Base-by-base conservation (phyloP, 2,329 filamentous ascomycete genomes). In the Apiospora phragmitis region DNA sequence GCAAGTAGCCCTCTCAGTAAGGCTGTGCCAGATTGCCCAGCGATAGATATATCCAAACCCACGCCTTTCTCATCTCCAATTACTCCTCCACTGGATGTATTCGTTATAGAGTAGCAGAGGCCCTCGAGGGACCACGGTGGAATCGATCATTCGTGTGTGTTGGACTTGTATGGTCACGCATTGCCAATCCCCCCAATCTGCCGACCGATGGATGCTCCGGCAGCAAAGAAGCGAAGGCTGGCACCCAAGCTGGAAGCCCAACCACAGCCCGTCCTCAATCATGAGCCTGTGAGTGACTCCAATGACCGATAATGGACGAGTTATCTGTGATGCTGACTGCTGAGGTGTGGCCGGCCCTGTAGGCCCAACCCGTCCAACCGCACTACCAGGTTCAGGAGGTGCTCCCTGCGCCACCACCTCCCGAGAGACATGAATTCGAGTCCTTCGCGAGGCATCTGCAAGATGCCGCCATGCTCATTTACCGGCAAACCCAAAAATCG, bases 391-490 rank as follows among this genome's bases (percentile, higher is more conserved):
- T 67, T 47, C 76, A 77, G 70, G 77, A 80, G 38, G 72, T 71
- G 62, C 24, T 68, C 47, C 47, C 69, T 18, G 74, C 76, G 65
- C 78, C 77, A 62, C 78, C 77, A 65, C 75, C 78, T 45, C 76
- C 77, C 11, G 85, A 89, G 75, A 85, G 87, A 74, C 85, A 89
- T 80, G 89, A 91, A 76, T 92, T 91, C 80, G 90, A 91, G 79
- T 86, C 88, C 69, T 91, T 91, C 77, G 90, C 89, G 71, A 86
- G 89, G 65, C 90, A 92, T 81, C 85, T 92, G 62, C 90, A 92
- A 77, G 90, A 91, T 85, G 90, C 89, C 67, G 89, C 90, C 73
- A 90, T 91, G 86, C 83, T 90, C 76, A 90, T 92, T 74, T 88
- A 90, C 77, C 85, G 88, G 73, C 89, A 91, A 80, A 88, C 88